Evolutionary conservation across 2,329 filamentous ascomycete species (phyloP).

Genomic region (Chaetomium globosum): DNA sequence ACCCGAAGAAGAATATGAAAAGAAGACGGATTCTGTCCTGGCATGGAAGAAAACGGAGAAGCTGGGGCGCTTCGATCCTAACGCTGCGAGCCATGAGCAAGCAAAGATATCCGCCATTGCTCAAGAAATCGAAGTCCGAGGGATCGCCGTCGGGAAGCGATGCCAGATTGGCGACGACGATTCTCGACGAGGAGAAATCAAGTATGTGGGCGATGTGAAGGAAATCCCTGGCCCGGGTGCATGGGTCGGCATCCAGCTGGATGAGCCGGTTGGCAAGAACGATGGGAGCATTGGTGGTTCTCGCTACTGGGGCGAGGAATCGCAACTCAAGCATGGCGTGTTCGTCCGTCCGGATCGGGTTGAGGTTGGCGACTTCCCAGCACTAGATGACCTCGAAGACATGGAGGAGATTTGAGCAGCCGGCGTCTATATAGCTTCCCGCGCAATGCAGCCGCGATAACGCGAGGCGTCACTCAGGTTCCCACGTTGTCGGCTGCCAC

Average conservation of each 20-base stretch:
- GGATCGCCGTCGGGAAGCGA: constrained; percentile 64
- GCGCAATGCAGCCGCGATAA: not conserved
- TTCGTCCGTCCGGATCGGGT: constrained; percentile 79
- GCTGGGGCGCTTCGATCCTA: constrained; percentile 92
- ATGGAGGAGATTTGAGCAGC: constrained; percentile 71
- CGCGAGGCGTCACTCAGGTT: not conserved
- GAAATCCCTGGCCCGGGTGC: constrained; percentile 69
- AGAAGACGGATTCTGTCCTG: constrained; percentile 82
- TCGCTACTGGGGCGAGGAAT: constrained; percentile 70
- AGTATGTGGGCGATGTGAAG: constrained; percentile 72
- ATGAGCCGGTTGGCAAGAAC: constrained; percentile 83
- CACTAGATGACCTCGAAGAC: constrained; percentile 72
- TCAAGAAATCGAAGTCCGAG: constrained; percentile 69
- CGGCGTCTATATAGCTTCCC: not conserved
- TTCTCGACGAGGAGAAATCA: constrained; percentile 67
- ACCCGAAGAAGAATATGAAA: constrained; percentile 82
- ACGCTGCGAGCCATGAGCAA: constrained; percentile 72
- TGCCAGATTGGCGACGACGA: constrained; percentile 71
- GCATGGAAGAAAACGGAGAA: constrained; percentile 96
- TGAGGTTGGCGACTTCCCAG: constrained; percentile 73
- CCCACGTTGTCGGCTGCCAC: not conserved
- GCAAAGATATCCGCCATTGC: constrained; percentile 69
- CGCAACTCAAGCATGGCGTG: constrained; percentile 69
- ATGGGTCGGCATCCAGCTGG: constrained; percentile 75
- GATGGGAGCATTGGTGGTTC: constrained; percentile 66